Conservation (phyloP, 176 grass and related monocot genomes). For the Thalia dealbata region DNA sequence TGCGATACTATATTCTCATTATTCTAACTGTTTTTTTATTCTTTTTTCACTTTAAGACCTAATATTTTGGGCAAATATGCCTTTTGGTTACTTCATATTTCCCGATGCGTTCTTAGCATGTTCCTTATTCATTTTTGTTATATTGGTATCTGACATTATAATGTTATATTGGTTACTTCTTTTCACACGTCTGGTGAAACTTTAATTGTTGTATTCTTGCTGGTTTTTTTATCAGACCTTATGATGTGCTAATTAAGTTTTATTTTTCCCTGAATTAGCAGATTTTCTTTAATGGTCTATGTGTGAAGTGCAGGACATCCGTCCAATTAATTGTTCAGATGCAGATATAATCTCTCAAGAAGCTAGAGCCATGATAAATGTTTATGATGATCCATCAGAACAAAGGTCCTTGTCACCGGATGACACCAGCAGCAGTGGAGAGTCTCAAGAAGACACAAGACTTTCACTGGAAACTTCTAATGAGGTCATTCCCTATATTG, state of each 20-base stretch:
- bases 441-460: slow-evolving; percentile 19
- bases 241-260: background rate
- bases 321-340: slow-evolving; percentile 2
- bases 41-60: background rate
- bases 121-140: background rate
- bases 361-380: slow-evolving; percentile 29
- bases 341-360: slow-evolving; percentile 28
- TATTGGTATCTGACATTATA: background rate
- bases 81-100: background rate
- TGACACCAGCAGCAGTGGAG: slow-evolving; percentile 25
- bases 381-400: slow-evolving; percentile 37
- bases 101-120: background rate
- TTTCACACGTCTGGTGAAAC: background rate
- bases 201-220: background rate
- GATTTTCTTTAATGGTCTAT: background rate
- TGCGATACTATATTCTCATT: background rate
- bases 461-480: slow-evolving; percentile 30
- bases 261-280: background rate
- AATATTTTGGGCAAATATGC: background rate
- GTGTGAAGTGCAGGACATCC: slow-evolving; percentile 9
- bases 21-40: too few relatives aligned
- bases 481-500: slow-evolving; percentile 39
- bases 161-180: background rate
- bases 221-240: background rate
- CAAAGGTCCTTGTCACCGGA: slow-evolving; percentile 32